Base-by-base conservation (phyloP, 768 basidiomycete species). In the Porphyrellus cyaneotinctus region DNA sequence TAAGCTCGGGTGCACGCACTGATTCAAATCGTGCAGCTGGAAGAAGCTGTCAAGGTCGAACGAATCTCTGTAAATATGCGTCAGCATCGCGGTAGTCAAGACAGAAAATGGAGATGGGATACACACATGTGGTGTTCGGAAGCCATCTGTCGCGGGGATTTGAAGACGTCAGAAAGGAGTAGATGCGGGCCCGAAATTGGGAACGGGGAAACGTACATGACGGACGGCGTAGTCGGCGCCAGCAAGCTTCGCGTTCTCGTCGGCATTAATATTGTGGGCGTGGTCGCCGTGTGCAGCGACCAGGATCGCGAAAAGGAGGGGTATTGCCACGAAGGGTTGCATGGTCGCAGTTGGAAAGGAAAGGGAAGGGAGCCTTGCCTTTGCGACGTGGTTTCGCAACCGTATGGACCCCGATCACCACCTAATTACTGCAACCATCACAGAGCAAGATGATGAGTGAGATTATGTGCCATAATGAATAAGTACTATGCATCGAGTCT, bases 1-100 rank as follows among this genome's bases (percentile, higher is more conserved):
- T 32, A 6, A 4, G 15, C 13, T 8, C 10, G 32, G 8, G 36
- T 22, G 31, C 32, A 12, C 38, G 36, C 55, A 87, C 87, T 83
- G 74, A 71, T 98, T 84, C 52, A 99, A 76, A 72, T 99, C 95
- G 71, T 99, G 95, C 13, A 99, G 75, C 55, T 88, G 85, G 80
- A 97, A 95, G 82, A 99, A 99, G 67, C 91, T 90, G 60, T 83
- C 77, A 38, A 82, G 72, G 63, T 88, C 93, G 59, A 91, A 95
- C 36, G 83, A 81, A 65, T 92, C 88, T 52, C 91, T 93, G 63
- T 18, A 17, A 4, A 41, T 32, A n/a, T 32, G 30, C 7, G 17
- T 45, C 22, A 41, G 43, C 30, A 26, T 15, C 38, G 35, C n/a
- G 2, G 13, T 12, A 8, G 7, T 17, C 22, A 1, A 15, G n/a